phyloP scores from a whole-genome alignment of 495 filamentous ascomycete species.

The Mytilinidion resinicola region DNA sequence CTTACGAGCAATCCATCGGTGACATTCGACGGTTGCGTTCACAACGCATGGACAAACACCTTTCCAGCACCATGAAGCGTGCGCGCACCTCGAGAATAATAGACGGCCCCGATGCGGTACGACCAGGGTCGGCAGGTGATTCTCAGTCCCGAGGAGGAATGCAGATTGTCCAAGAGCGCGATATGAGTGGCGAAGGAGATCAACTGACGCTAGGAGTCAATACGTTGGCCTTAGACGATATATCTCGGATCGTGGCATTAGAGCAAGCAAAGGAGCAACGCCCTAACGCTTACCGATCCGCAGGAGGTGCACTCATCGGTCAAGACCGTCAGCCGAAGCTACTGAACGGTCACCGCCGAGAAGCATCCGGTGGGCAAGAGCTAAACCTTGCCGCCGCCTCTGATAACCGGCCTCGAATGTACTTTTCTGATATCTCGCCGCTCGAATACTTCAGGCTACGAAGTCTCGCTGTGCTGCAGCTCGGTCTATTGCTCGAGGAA shows the following conservation, averaged over 20 bases:
- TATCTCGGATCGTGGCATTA: conserved; percentile 92
- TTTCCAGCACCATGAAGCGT: conserved; percentile 86
- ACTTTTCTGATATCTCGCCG: conserved; percentile 93
- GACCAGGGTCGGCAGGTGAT: conserved; percentile 69
- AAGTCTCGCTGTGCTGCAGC: conserved; percentile 87
- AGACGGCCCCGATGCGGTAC: conserved; percentile 78
- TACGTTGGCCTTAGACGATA: conserved; percentile 89
- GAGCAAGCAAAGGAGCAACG: conserved; percentile 91
- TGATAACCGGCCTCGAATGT: conserved; percentile 61
- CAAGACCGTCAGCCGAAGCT: conserved; percentile 61
- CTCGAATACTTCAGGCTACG: conserved; percentile 96
- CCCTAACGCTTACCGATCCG: conserved; percentile 72
- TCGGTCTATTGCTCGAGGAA: conserved; percentile 84
- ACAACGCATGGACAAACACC: conserved; percentile 84
- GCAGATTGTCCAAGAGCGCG: conserved; percentile 83
- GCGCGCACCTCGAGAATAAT: conserved; percentile 88
- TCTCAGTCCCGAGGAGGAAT: conserved; percentile 43
- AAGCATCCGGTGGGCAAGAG: conserved; percentile 60
- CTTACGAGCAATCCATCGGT: conserved; percentile 91
- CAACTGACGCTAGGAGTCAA: conserved; percentile 84
- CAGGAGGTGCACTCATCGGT: conserved; percentile 66
- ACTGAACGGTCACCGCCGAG: conserved; percentile 70
- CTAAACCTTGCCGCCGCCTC: conserved; percentile 38
- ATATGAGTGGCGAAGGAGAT: conserved; percentile 62
- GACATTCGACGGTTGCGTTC: conserved; percentile 88